phyloP scores from a whole-genome alignment of 768 basidiomycete species.

The Suillus weaverae region DNA sequence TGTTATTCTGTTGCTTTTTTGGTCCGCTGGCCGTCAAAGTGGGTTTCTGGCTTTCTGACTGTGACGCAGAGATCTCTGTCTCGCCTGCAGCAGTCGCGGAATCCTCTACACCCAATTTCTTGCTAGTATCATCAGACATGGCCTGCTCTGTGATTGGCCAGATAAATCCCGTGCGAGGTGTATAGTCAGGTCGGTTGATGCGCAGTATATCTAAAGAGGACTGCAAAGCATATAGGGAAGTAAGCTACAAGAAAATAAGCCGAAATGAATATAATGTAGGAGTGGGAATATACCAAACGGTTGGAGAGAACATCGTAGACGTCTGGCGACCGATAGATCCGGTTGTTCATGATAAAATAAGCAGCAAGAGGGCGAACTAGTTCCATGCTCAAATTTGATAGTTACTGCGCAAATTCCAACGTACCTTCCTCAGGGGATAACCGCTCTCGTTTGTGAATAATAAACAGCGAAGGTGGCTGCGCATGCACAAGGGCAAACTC shows the following conservation, averaged over 20 bases:
- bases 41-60: constrained; percentile 23
- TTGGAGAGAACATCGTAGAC: constrained; percentile 83
- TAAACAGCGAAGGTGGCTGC: constrained; percentile 76
- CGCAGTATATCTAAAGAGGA: constrained; percentile 75
- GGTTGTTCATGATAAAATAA: constrained; percentile 87
- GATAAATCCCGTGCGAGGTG: constrained; percentile 78
- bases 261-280: constrained; percentile 18
- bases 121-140: constrained; percentile 39
- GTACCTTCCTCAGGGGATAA: constrained; percentile 81
- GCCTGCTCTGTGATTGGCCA: constrained; percentile 78
- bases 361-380: constrained; percentile 75
- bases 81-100: constrained; percentile 22
- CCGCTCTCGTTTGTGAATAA: constrained; percentile 88
- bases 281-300: constrained; percentile 56
- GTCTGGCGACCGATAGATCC: constrained; percentile 87
- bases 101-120: constrained; percentile 40
- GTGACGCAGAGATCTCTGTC: constrained; percentile 13
- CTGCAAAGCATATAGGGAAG: constrained; percentile 70
- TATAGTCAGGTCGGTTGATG: constrained; percentile 75
- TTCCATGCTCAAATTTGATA: constrained; percentile 10
- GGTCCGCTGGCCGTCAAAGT: constrained; percentile 28
- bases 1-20: constrained; percentile 66
- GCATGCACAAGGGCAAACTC: constrained; percentile 87
- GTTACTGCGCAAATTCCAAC: constrained; percentile 20
- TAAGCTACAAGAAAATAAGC: constrained; percentile 44